phyloP scores from a whole-genome alignment of 305 asterid genomes.

The Solanum hybrid region DNA sequence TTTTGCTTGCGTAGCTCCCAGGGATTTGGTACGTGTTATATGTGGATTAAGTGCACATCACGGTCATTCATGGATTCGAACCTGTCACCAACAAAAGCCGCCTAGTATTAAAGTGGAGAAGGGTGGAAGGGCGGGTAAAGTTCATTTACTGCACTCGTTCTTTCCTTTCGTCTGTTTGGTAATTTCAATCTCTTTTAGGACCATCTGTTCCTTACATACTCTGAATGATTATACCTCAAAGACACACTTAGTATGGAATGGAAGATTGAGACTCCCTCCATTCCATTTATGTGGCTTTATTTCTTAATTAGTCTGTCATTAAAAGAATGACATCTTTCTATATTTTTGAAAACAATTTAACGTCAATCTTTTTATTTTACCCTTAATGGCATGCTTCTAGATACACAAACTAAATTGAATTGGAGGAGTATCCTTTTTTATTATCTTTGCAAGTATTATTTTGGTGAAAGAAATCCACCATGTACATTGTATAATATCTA shows the following conservation, averaged over 20 bases:
- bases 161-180: neutral
- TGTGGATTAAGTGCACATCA: neutral
- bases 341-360: neutral
- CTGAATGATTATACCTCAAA: neutral
- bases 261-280: neutral
- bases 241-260: neutral
- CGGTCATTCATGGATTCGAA: neutral
- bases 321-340: neutral
- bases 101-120: neutral
- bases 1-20: neutral
- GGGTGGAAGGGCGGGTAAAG: neutral
- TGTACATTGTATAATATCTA: neutral
- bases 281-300: neutral
- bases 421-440: neutral
- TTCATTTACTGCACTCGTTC: neutral
- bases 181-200: neutral
- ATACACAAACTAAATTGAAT: neutral
- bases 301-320: neutral
- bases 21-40: neutral
- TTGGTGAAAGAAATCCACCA: neutral
- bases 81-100: neutral
- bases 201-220: neutral
- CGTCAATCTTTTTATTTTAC: neutral
- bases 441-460: neutral
- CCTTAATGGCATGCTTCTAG: neutral